Percentiles rank a stretch among this genome's conserved stretches.
These are phyloP conservation scores for Pseudocercospora pini-densiflorae DNA, from an alignment of 2,329 filamentous ascomycete genomes.

Conservation along the genomic window DNA sequence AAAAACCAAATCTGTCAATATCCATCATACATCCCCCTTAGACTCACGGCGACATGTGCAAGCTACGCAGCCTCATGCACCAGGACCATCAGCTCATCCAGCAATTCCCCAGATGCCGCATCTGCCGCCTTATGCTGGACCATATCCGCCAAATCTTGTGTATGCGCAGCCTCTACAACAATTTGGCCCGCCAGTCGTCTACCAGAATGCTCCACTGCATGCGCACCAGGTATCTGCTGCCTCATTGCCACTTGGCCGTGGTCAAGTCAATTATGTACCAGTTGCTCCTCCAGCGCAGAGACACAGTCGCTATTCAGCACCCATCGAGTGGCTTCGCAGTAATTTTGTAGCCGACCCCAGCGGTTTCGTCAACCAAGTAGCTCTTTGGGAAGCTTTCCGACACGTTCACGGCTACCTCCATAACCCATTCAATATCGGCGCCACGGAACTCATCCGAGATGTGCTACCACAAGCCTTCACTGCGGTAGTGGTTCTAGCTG, in stretches of 20 bases:
- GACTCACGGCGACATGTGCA: neutral
- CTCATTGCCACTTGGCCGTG: neutral
- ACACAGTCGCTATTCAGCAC: neutral
- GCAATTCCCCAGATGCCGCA: neutral
- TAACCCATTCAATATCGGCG: neutral
- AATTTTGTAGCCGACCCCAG: slow-evolving; percentile 6
- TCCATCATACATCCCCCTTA: neutral
- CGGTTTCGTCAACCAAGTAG: neutral
- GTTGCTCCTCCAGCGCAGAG: neutral
- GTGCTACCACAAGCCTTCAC: neutral
- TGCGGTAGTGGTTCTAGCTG: neutral
- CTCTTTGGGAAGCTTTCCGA: neutral
- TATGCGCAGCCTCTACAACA: neutral
- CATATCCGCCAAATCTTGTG: neutral
- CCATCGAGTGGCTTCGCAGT: neutral
- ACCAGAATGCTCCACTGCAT: neutral
- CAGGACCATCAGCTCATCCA: neutral
- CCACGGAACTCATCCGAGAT: neutral
- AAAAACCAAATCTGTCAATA: no score
- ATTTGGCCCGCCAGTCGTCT: neutral
- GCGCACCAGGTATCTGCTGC: neutral
- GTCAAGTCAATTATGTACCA: neutral
- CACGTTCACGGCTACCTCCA: neutral
- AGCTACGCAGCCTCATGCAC: neutral
- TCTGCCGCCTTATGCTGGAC: neutral